Evolutionary conservation across 2,329 filamentous ascomycete genomes (phyloP), one percentile per base, ranked within the genome.

Genomic region (Juglanconis oblonga): DNA sequence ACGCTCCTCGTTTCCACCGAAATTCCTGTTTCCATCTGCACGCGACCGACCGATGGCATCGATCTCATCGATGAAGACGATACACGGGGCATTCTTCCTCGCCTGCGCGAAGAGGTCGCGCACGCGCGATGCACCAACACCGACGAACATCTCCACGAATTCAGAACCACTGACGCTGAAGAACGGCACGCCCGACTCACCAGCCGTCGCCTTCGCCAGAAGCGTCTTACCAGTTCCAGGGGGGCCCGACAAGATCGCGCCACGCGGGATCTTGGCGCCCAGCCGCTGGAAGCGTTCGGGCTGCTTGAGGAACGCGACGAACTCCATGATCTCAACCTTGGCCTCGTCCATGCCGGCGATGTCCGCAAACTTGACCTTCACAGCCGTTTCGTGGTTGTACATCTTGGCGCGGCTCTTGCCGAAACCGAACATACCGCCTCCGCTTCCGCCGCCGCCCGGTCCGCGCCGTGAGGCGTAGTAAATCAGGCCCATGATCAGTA

Each of bases 131-230:
- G 95, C 91, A 75, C 95, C 95, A 62, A 99, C 95, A 85, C 95
- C 95, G 55, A 99, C 95, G 72, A 99, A 99, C 94, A 99, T 99
- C 78, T 99, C 95, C 36, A 99, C 94, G 72, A 99, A 99, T 74
- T 99, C 95, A 52, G 95, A 99, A 72, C 95, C 95, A 74, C 92
- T 97, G 68, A 99, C 95, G 70, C 91, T 97, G 83, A 93, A 99
- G 83, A 99, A 99, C 0, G 95, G 95, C 36, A 99, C 95, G 48
- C 90, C 89, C 32, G 95, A 97, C 78, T 99, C 95, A 72, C 95
- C 95, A 54, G 95, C 95, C 9, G 95, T 99, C 13, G 95, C 95
- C 79, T 99, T 99, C 64, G 95, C 95, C 50, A 99, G 85, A 63
- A 99, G 79, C 2, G 95, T 99, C 80, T 99, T 99, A 87, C 95